Percentiles rank a stretch among this genome's conserved stretches.
These are phyloP conservation scores for Saturnispora kantuleensis DNA, from an alignment of 805 yeast genomes.

Conservation along the genomic window DNA sequence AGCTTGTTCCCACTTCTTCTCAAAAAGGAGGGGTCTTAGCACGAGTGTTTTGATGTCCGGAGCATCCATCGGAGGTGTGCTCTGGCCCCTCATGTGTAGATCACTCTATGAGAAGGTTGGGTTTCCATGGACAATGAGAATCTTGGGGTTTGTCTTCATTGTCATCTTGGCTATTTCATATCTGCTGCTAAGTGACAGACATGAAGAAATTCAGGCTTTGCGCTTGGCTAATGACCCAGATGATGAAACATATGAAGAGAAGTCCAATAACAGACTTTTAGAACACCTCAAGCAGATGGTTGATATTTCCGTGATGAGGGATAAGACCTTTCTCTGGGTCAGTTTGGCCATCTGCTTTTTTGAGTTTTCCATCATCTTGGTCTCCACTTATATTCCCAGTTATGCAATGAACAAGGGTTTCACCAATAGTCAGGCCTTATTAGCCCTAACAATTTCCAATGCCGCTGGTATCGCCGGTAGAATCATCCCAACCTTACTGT, in stretches of 20 bases:
- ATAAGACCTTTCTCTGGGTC: conserved; percentile 31
- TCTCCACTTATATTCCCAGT: conserved; percentile 45
- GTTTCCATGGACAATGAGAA: conserved; percentile 51
- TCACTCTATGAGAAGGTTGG: conserved; percentile 41
- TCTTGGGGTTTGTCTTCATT: conserved; percentile 38
- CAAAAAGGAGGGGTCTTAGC: conserved; percentile 45
- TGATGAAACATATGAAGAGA: background rate
- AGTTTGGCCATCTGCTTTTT: conserved; percentile 34
- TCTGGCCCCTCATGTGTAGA: conserved; percentile 45
- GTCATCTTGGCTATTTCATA: conserved; percentile 23
- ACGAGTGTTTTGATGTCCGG: conserved; percentile 54
- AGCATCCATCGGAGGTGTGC: conserved; percentile 49
- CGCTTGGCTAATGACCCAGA: conserved; percentile 3
- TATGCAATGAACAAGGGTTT: conserved; percentile 45
- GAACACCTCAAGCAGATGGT: conserved; percentile 27
- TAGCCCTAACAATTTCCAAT: conserved; percentile 47
- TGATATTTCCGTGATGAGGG: conserved; percentile 33
- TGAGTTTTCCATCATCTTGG: conserved; percentile 45
- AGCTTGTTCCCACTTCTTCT: conserved; percentile 37
- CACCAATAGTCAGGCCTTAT: conserved; percentile 41
- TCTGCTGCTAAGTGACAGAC: conserved; percentile 24
- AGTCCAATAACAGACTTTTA: conserved; percentile 5
- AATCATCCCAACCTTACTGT: conserved; percentile 33
- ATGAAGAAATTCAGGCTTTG: conserved; percentile 13
- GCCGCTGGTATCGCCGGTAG: conserved; percentile 36